Evolutionary conservation across 208 protist species (phyloP).

Genomic region (Vickermania spadyakhi): DNA sequence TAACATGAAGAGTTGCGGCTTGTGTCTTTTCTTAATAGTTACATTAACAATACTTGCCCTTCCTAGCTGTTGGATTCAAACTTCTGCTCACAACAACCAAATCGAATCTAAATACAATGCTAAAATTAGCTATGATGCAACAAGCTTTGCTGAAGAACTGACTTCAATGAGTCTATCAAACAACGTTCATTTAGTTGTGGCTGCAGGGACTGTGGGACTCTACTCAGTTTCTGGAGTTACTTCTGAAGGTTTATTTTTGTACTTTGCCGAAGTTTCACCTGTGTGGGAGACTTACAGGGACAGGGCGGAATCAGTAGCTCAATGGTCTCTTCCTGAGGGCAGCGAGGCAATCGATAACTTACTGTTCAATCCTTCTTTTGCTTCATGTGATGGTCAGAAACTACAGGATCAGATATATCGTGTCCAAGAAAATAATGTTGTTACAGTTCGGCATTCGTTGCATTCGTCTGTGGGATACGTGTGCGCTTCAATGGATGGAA

Average conservation of each 20-base stretch:
- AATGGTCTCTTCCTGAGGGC: background rate
- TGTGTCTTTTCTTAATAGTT: background rate
- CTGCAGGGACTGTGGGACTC: conserved; percentile 38
- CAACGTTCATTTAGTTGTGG: conserved; percentile 50
- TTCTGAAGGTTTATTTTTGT: conserved; percentile 34
- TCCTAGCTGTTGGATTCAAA: background rate
- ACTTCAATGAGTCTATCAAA: conserved; percentile 34
- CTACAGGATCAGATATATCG: conserved; percentile 42
- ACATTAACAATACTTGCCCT: background rate
- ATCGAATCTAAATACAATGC: background rate
- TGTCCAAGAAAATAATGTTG: conserved; percentile 21
- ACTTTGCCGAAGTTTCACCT: conserved; percentile 45
- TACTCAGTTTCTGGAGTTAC: conserved; percentile 26
- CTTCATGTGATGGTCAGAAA: conserved; percentile 49
- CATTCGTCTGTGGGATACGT: conserved; percentile 34
- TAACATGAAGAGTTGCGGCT: background rate
- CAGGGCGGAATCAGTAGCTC: background rate
- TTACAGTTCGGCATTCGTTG: conserved; percentile 7
- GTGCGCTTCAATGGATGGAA: conserved; percentile 58
- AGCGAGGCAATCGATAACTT: background rate
- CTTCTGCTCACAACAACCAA: background rate
- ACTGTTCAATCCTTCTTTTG: conserved; percentile 14
- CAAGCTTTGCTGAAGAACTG: conserved; percentile 15
- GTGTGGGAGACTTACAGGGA: conserved; percentile 12
- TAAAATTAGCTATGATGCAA: background rate